A percentile compares a stretch with the other conserved stretches of the same genome.
Evolutionary conservation across 148 eudicot species (phyloP).

Genomic region (Rhododendron ovatum): DNA sequence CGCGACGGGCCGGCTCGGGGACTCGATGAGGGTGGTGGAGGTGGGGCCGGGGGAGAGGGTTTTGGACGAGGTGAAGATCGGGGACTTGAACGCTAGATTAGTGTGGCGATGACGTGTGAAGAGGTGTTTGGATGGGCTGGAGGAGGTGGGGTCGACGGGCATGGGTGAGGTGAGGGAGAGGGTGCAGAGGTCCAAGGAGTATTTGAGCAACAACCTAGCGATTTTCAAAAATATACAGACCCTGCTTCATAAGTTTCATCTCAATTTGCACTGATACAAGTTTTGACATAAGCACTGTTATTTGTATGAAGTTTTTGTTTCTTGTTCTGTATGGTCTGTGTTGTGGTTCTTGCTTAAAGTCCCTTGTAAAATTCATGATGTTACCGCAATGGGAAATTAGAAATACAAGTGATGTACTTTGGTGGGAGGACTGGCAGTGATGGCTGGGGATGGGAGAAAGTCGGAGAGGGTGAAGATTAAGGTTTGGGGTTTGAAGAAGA

Average conservation of each 20-base stretch:
- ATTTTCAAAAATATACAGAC: constrained; percentile 33
- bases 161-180: constrained; percentile 29
- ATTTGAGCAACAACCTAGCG: constrained; percentile 46
- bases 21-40: constrained; percentile 16
- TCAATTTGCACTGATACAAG: too few relatives aligned
- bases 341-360: too few relatives aligned
- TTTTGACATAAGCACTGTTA: too few relatives aligned
- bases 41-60: constrained; percentile 12
- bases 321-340: too few relatives aligned
- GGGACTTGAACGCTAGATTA: constrained; percentile 53
- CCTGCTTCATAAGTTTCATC: constrained; percentile 7
- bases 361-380: too few relatives aligned
- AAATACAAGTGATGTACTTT: too few relatives aligned
- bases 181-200: constrained; percentile 38
- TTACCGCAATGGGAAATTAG: too few relatives aligned
- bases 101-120: constrained; percentile 50
- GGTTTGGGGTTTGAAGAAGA: too few relatives aligned
- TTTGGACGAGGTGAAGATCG: constrained; percentile 30
- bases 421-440: too few relatives aligned
- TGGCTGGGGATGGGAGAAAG: too few relatives aligned
- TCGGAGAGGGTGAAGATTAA: too few relatives aligned
- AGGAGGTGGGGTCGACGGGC: constrained; percentile 44
- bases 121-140: constrained; percentile 55
- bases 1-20: constrained; percentile 35
- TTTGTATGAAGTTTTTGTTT: too few relatives aligned